Base-by-base conservation (phyloP, 257 asterid genomes). In the Cruciata laevipes region DNA sequence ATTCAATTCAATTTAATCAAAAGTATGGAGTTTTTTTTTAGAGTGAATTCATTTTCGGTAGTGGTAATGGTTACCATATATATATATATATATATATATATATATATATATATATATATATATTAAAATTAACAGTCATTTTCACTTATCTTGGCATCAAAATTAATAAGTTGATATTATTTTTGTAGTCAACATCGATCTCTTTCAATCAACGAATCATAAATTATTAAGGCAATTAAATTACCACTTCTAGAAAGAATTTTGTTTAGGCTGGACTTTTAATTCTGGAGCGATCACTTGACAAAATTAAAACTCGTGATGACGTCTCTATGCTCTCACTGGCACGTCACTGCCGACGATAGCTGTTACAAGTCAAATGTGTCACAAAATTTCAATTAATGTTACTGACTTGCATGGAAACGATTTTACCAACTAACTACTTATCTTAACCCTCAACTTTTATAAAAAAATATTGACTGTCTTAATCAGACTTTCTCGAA, bases 291-390 rank as follows among this genome's bases (percentile, higher is more conserved):
- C 20, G 7, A 53, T 20, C 55, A 16, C 12, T 53, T 23, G 31
- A 56, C 61, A 20, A 21, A 56, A 2, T 23, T 53, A 23, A 21
- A 56, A 56, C 5, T 23, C 61, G 5, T 9, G 3, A 56, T 56
- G 31, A 56, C 12, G 27, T 56, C 61, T 23, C 31, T 21, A 56
- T 5, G 32, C 16, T 3, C 61, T 24, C 61, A 56, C 16, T 55
- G 25, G 10, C 61, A 56, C 61, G 5, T 56, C 61, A 56, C 7
- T 56, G 61, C 61, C 30, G 61, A 56, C 61, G 61, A 7, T 53
- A 4, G 27, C 27, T 47, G 11, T 47, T 47, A 42, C 5, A 11
- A 47, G 55, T 17, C 55, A 14, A 47, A 14, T 4, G 20, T 14
- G 55, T 47, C 55, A 47, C 7, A 14, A 17, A 47, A 0, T 47